Evolutionary conservation across 1,284 basidiomycete genomes (phyloP).

Genomic region (Fomitopsis palustris): DNA sequence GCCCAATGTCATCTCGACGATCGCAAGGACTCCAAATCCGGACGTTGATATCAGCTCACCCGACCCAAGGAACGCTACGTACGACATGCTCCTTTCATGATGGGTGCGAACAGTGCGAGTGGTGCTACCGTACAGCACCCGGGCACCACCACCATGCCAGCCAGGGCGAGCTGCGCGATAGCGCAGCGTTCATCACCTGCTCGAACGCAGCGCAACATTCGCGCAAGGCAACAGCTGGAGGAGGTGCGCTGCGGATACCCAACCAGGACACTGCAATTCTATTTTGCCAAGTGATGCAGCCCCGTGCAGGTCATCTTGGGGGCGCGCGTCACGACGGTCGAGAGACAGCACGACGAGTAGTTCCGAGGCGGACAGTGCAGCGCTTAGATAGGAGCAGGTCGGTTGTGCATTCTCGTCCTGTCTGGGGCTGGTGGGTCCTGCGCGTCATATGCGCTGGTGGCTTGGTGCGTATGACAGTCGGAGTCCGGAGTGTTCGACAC

Average conservation of each 20-base stretch:
- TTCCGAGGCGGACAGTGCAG: neutral
- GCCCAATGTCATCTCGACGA: no score
- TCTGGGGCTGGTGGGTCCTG: neutral
- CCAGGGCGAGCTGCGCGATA: neutral
- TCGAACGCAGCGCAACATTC: neutral
- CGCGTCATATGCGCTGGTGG: neutral
- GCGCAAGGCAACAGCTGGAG: neutral
- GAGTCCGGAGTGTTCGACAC: neutral
- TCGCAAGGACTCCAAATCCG: no score
- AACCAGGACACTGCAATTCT: neutral
- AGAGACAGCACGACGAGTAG: no score
- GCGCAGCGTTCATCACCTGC: neutral
- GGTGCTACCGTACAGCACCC: neutral
- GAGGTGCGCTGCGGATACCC: neutral
- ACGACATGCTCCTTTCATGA: neutral
- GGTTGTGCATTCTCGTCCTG: neutral
- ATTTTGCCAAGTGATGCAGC: neutral
- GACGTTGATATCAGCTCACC: no score
- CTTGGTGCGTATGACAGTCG: neutral
- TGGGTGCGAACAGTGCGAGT: neutral
- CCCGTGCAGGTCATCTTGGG: neutral
- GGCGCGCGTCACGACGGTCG: neutral
- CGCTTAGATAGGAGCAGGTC: neutral
- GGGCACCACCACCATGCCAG: neutral
- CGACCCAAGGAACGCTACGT: no score